Conservation (phyloP, 2,329 filamentous ascomycete genomes). For the Ophiocordyceps unilateralis region DNA sequence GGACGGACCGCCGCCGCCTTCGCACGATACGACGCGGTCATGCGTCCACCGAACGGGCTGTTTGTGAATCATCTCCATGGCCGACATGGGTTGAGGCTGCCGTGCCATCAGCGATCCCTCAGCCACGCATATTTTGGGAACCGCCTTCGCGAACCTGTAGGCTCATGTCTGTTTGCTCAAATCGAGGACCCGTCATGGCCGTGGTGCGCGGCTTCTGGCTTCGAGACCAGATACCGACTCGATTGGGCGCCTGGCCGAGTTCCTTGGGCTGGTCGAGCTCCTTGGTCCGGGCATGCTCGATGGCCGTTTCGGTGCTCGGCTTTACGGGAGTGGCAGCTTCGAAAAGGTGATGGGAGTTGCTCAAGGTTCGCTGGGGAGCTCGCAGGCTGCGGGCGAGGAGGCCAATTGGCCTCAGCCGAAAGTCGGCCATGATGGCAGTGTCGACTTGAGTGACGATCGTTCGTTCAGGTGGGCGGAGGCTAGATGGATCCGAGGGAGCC, state of each 20-base stretch:
- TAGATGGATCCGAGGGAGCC: neutral
- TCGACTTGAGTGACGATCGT: too few species aligned
- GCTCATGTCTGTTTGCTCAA: slow-evolving; percentile 92
- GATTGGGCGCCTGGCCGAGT: slow-evolving; percentile 72
- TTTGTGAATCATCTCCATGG: slow-evolving; percentile 91
- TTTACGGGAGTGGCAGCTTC: slow-evolving; percentile 23
- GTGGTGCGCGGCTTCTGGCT: slow-evolving; percentile 66
- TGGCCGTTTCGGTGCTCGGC: slow-evolving; percentile 21
- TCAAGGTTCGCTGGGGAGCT: slow-evolving; percentile 28
- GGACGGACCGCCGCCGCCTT: slow-evolving; percentile 77
- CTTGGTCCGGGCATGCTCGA: slow-evolving; percentile 23
- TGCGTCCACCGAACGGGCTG: slow-evolving; percentile 89
- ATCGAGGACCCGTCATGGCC: slow-evolving; percentile 87
- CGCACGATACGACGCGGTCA: slow-evolving; percentile 65
- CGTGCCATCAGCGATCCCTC: slow-evolving; percentile 6
- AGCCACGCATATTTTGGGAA: neutral
- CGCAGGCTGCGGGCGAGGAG: slow-evolving; percentile 26
- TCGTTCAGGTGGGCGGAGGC: neutral
- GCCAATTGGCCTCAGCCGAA: slow-evolving; percentile 27
- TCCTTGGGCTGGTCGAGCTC: slow-evolving; percentile 38
- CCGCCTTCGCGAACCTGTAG: slow-evolving; percentile 50
- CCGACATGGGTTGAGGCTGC: slow-evolving; percentile 74
- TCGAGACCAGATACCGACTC: slow-evolving; percentile 61
- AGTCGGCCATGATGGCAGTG: slow-evolving; percentile 22
- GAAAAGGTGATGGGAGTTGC: slow-evolving; percentile 27